phyloP scores from a whole-genome alignment of 192 early-diverging fungal species.

The Coemansia sp. region DNA sequence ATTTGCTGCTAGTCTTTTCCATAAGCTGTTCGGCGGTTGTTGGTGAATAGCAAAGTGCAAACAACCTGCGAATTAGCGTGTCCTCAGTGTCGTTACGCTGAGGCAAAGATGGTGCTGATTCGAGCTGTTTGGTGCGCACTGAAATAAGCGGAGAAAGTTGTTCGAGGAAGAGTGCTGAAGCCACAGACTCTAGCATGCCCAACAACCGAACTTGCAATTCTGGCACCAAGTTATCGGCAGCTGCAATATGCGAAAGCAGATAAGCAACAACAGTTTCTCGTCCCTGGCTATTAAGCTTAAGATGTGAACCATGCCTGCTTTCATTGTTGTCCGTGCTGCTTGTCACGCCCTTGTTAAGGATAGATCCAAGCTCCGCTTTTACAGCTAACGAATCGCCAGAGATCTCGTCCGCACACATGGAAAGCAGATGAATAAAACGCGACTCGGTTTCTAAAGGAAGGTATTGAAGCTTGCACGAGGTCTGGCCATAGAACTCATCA shows the following conservation, averaged over 20 bases:
- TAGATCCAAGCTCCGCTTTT: slow-evolving; percentile 35
- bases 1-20: neutral
- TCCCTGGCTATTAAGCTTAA: slow-evolving; percentile 31
- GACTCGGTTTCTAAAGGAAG: slow-evolving; percentile 51
- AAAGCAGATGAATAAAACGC: slow-evolving; percentile 57
- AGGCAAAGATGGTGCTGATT: slow-evolving; percentile 6
- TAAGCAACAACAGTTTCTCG: slow-evolving; percentile 53
- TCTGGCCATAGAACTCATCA: slow-evolving; percentile 61
- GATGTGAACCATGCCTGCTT: slow-evolving; percentile 15
- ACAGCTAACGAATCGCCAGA: slow-evolving; percentile 39
- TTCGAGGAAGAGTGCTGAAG: slow-evolving; percentile 17
- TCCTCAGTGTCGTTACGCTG: slow-evolving; percentile 20
- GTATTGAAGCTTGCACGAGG: slow-evolving; percentile 57
- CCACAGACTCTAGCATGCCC: slow-evolving; percentile 10
- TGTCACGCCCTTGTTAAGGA: slow-evolving; percentile 39
- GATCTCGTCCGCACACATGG: slow-evolving; percentile 17
- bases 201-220: slow-evolving; percentile 44
- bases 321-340: slow-evolving; percentile 1
- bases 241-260: slow-evolving; percentile 59
- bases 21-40: slow-evolving; percentile 15
- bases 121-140: slow-evolving; percentile 15
- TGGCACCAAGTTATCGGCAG: slow-evolving; percentile 36
- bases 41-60: slow-evolving; percentile 29
- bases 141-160: slow-evolving; percentile 38
- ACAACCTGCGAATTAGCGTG: slow-evolving; percentile 27